A percentile compares a stretch with the other conserved stretches of the same genome.
phyloP scores from a whole-genome alignment of 148 eudicot species.

The Vaccinium vitisidaea region DNA sequence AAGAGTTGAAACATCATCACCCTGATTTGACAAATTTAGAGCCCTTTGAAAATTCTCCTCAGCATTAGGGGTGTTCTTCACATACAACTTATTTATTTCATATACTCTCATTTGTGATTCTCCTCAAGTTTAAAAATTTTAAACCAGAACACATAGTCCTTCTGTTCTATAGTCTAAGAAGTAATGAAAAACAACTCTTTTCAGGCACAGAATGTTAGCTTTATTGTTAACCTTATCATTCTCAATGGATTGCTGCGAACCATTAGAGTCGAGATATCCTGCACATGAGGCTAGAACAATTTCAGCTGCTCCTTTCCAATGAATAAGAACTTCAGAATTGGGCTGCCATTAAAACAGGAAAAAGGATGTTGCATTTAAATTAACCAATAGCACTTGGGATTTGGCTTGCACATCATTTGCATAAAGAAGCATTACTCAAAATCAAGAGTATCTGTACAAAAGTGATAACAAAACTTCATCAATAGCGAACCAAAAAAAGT shows the following conservation, averaged over 20 bases:
- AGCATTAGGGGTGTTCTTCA: not conserved
- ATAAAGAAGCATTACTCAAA: not conserved
- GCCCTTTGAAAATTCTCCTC: not conserved
- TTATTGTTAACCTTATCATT: slow-evolving; percentile 48
- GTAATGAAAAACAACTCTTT: not conserved
- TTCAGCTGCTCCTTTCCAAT: slow-evolving; percentile 99
- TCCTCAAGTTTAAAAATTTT: not conserved
- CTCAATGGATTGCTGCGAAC: slow-evolving; percentile 47
- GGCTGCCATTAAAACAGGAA: slow-evolving; percentile 35
- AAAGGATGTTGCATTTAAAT: not conserved
- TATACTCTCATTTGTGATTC: not conserved
- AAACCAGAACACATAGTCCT: not conserved
- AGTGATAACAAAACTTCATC: no score
- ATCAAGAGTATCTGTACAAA: not conserved
- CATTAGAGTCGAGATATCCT: slow-evolving; percentile 54
- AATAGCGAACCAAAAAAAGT: slow-evolving; percentile 5
- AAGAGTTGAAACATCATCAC: slow-evolving; percentile 1
- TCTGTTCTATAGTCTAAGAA: not conserved
- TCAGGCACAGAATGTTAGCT: not conserved
- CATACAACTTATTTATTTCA: not conserved
- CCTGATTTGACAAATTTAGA: not conserved
- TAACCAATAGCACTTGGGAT: not conserved
- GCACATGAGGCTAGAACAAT: slow-evolving; percentile 69
- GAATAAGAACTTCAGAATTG: slow-evolving; percentile 66
- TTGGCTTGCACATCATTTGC: not conserved